A percentile compares a stretch with the other conserved stretches of the same genome.
phyloP scores from a whole-genome alignment of 2,329 filamentous ascomycete genomes.

The Chaetomium strumarium region DNA sequence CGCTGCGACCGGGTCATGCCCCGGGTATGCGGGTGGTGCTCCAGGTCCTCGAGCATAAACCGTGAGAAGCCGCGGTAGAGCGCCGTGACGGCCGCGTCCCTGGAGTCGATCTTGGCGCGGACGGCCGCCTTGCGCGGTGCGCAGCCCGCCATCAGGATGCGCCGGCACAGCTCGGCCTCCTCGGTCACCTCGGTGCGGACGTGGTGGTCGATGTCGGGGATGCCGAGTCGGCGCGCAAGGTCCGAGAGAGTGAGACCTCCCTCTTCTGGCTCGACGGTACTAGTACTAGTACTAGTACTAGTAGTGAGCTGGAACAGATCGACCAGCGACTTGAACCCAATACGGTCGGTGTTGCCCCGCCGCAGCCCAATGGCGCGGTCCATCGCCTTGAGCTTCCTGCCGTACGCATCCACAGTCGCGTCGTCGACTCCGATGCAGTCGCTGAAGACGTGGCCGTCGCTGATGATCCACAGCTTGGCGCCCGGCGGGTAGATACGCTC shows the following conservation, averaged over 20 bases:
- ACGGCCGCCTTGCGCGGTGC: constrained; percentile 11
- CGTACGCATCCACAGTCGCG: constrained; percentile 17
- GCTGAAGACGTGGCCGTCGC: constrained; percentile 21
- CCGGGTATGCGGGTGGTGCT: constrained; percentile 12
- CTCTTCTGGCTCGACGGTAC: neutral
- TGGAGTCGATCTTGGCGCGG: constrained; percentile 18
- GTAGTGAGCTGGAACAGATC: constrained; percentile 15
- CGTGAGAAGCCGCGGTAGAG: constrained; percentile 20
- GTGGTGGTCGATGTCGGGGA: constrained; percentile 16
- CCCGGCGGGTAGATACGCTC: constrained; percentile 10
- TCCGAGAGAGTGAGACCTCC: neutral
- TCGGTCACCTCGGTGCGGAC: constrained; percentile 14
- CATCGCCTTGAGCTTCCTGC: constrained; percentile 16
- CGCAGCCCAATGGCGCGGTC: constrained; percentile 10
- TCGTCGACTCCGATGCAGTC: constrained; percentile 20
- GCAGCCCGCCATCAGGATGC: constrained; percentile 17
- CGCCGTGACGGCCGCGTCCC: constrained; percentile 16
- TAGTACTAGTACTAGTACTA: too few species aligned
- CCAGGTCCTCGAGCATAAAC: constrained; percentile 20
- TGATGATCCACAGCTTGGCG: constrained; percentile 19
- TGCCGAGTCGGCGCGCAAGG: constrained; percentile 8
- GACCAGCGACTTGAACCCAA: constrained; percentile 17
- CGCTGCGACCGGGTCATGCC: constrained; percentile 14
- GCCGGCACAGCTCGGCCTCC: constrained; percentile 18
- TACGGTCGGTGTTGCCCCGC: constrained; percentile 6